These are phyloP conservation scores for Sclerospora graminicola DNA, from an alignment of 352 stramenopile genomes.

Conservation along the genomic window DNA sequence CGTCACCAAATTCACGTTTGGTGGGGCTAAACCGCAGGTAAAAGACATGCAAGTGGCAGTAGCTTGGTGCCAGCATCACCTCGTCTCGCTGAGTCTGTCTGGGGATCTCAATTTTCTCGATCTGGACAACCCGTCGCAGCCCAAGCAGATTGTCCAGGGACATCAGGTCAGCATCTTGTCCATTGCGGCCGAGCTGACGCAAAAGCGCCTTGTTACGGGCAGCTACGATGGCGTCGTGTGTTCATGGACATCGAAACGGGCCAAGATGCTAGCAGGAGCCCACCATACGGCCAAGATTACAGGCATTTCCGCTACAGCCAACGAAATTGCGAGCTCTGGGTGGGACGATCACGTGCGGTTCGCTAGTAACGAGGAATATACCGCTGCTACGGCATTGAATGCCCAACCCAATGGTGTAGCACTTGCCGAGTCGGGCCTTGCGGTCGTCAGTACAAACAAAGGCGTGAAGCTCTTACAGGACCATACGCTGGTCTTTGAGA, in stretches of 20 bases:
- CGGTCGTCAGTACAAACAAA: conserved; percentile 71
- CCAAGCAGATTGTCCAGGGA: conserved; percentile 79
- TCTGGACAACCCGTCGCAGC: conserved; percentile 45
- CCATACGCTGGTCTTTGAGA: conserved; percentile 64
- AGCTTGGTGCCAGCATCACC: conserved; percentile 58
- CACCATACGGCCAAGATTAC: conserved; percentile 74
- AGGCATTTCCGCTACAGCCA: conserved; percentile 54
- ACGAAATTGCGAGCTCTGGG: conserved; percentile 68
- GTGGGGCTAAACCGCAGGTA: conserved; percentile 42
- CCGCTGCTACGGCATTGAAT: conserved; percentile 42
- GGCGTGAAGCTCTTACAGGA: conserved; percentile 71
- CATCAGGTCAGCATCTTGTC: conserved; percentile 88
- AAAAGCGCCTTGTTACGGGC: conserved; percentile 83
- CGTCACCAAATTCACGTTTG: conserved; percentile 73
- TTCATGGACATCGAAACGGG: conserved; percentile 74
- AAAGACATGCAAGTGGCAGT: conserved; percentile 81
- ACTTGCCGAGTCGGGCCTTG: conserved; percentile 41
- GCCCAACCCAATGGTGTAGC: conserved; percentile 64
- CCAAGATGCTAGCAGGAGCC: conserved; percentile 26
- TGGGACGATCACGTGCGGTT: conserved; percentile 90
- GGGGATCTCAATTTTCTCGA: conserved; percentile 82
- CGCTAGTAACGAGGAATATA: conserved; percentile 46
- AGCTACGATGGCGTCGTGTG: conserved; percentile 92
- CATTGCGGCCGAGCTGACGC: conserved; percentile 65
- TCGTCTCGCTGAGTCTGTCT: conserved; percentile 76